Evolutionary conservation across 371 early-diverging fungal species (phyloP).

Genomic region (Cokeromyces recurvatus): DNA sequence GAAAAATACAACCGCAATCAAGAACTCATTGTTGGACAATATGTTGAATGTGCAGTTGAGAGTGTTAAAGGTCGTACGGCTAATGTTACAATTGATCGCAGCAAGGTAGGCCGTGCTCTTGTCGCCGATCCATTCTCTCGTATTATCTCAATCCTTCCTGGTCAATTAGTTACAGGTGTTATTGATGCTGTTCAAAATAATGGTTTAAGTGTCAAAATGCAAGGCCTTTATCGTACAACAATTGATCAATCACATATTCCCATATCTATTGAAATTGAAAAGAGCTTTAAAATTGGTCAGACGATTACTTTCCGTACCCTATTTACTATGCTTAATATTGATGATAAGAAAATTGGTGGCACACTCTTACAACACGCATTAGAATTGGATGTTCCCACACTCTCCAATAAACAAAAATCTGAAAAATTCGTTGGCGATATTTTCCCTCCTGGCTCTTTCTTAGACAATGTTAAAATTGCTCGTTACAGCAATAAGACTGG

Average conservation of each 20-base stretch:
- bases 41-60: slow-evolving; percentile 54
- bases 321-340: slow-evolving; percentile 53
- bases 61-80: slow-evolving; percentile 53
- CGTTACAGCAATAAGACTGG: slow-evolving; percentile 52
- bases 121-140: slow-evolving; percentile 50
- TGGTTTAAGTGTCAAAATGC: slow-evolving; percentile 62
- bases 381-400: slow-evolving; percentile 20
- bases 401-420: slow-evolving; percentile 11
- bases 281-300: slow-evolving; percentile 49
- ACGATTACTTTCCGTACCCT: slow-evolving; percentile 59
- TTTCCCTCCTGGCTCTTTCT: slow-evolving; percentile 55
- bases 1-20: slow-evolving; percentile 46
- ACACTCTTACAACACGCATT: slow-evolving; percentile 52
- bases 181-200: slow-evolving; percentile 47
- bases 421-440: slow-evolving; percentile 23
- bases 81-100: slow-evolving; percentile 54
- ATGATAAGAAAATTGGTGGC: slow-evolving; percentile 56
- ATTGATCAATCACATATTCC: slow-evolving; percentile 57
- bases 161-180: slow-evolving; percentile 52
- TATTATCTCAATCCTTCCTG: slow-evolving; percentile 61
- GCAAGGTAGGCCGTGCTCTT: slow-evolving; percentile 42
- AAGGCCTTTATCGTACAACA: slow-evolving; percentile 63
- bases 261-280: slow-evolving; percentile 34
- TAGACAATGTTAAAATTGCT: slow-evolving; percentile 52
- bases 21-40: slow-evolving; percentile 60